Evolutionary conservation across 805 yeast species (phyloP), one percentile per base, ranked within the genome.

Genomic region (Pichia insulana): DNA sequence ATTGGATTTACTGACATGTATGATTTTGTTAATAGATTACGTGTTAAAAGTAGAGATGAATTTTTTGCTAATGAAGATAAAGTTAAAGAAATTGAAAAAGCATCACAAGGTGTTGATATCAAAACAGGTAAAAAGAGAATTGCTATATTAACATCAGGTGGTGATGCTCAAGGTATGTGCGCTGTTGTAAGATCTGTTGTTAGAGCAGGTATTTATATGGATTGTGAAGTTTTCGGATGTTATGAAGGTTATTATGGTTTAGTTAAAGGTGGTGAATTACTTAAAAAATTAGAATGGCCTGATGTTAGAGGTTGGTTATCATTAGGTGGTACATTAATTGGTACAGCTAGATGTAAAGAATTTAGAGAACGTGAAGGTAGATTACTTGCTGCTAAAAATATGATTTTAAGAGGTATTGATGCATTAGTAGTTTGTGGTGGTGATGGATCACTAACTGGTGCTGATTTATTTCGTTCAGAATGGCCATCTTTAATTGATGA

Each of bases 91-190:
- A 33, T 38, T 9, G 33, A 35, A 22, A 25, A 32, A 17, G 34
- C 40, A 10, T 15, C 15, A 15, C 17, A 35, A 7, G 31, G 11
- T 8, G 34, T 45, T n/a, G 13, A 35, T 17, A 27, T 31, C 11
- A 30, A 17, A 15, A 39, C 30, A 16, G 36, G 31, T 5, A 44
- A 40, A 16, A 59, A 58, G 42, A 49, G 62, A 40, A 85, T 92
- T 50, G 98, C 95, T 4, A 92, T 92, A 39, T 88, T 92, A 90
- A 92, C 97, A 6, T 86, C 96, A 1, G 98, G 98, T 54, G 98
- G 99, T 64, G 99, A 92, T 61, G 84, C 97, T 41, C 98, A 94
- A 26, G 99, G 99, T 56, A 92, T 92, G 98, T 87, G 88, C 64
- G 90, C 97, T 4, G 85, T 81, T 22, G 98, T 92, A 7, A 74